A percentile compares a stretch with the other conserved stretches of the same genome.
These are phyloP conservation scores for Xanthoconium stramineum DNA, from an alignment of 768 basidiomycete species.

Conservation along the genomic window DNA sequence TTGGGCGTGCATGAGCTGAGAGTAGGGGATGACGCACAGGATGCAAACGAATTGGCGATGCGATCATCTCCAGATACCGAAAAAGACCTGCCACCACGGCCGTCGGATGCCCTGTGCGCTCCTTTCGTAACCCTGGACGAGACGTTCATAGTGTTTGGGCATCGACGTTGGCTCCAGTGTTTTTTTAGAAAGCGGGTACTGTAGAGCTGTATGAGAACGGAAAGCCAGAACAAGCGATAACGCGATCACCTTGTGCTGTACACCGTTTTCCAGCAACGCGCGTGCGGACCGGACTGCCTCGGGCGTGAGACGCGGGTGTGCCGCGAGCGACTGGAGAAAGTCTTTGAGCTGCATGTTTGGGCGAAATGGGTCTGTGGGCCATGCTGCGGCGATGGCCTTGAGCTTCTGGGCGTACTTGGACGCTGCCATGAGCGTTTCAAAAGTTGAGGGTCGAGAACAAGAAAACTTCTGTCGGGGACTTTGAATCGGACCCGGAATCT, in stretches of 20 bases:
- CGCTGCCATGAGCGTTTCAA: conserved; percentile 17
- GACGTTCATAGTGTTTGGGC: conserved; percentile 69
- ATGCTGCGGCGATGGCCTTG: conserved; percentile 52
- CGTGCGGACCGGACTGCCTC: conserved; percentile 58
- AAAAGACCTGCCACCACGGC: conserved; percentile 84
- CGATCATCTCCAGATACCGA: conserved; percentile 56
- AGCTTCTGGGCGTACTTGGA: conserved; percentile 49
- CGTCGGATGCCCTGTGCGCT: conserved; percentile 72
- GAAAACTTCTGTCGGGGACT: neutral
- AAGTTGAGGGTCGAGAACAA: no score
- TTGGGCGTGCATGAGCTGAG: no score
- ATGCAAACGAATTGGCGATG: no score
- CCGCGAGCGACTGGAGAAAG: conserved; percentile 61
- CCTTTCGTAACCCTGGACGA: conserved; percentile 72
- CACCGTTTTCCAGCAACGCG: conserved; percentile 51
- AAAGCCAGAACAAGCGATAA: neutral
- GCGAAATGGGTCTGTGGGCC: conserved; percentile 73
- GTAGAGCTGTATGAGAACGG: conserved; percentile 11
- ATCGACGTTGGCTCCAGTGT: conserved; percentile 67
- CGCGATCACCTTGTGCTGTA: conserved; percentile 52
- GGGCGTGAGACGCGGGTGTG: conserved; percentile 65
- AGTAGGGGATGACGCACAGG: neutral
- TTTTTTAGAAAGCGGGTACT: conserved; percentile 68
- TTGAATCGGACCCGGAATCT: conserved; percentile 22
- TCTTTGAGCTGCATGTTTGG: conserved; percentile 70